Evolutionary conservation across 306 rosid genomes (phyloP).

Genomic region (Bauhinia variegata): DNA sequence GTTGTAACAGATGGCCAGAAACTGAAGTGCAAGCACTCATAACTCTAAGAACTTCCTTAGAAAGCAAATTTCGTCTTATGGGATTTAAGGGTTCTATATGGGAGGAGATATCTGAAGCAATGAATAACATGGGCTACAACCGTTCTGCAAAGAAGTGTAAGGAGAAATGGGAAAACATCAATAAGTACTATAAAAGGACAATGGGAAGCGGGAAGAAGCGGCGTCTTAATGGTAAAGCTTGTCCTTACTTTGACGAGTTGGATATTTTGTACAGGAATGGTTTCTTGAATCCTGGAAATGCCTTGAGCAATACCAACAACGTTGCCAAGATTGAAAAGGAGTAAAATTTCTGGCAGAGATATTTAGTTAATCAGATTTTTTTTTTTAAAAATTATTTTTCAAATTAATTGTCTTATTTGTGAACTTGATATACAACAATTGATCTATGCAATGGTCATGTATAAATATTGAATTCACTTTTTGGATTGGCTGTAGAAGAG

Average conservation of each 20-base stretch:
- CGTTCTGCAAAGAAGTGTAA: slow-evolving; percentile 74
- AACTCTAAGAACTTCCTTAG: slow-evolving; percentile 54
- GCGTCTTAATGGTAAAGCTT: slow-evolving; percentile 51
- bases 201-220: slow-evolving; percentile 58
- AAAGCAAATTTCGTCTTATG: slow-evolving; percentile 47
- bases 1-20: slow-evolving; percentile 72
- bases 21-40: slow-evolving; percentile 76
- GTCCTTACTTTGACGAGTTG: slow-evolving; percentile 70
- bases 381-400: neutral
- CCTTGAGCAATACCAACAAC: slow-evolving; percentile 35
- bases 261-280: slow-evolving; percentile 62
- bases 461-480: neutral
- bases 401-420: neutral
- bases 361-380: slow-evolving; percentile 20
- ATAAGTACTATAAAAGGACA: slow-evolving; percentile 71
- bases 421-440: slow-evolving; percentile 9
- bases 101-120: slow-evolving; percentile 77
- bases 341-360: slow-evolving; percentile 17
- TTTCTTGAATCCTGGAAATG: slow-evolving; percentile 45
- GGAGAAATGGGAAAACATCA: slow-evolving; percentile 92
- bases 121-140: slow-evolving; percentile 59
- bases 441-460: neutral
- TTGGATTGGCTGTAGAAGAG: neutral
- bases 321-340: slow-evolving; percentile 46
- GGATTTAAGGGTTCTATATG: slow-evolving; percentile 63